These are phyloP conservation scores for Polygonum maritimum DNA, from an alignment of 148 eudicot species.

Conservation along the genomic window DNA sequence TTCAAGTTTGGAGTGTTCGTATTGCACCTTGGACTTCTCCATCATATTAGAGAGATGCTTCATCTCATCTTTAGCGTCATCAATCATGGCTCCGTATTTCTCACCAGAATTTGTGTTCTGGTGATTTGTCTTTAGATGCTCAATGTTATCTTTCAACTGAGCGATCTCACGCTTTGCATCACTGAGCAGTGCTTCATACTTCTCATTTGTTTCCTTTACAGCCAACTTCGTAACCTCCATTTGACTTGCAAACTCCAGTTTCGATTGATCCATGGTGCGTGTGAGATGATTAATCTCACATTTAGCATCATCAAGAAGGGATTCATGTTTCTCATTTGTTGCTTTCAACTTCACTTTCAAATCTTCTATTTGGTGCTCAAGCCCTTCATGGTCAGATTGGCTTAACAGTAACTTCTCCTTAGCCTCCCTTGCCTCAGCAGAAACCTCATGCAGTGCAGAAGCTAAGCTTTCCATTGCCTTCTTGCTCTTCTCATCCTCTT, in stretches of 20 bases:
- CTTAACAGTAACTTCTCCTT: conserved; percentile 64
- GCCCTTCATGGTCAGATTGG: conserved; percentile 56
- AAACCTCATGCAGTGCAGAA: conserved; percentile 78
- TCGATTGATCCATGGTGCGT: conserved; percentile 31
- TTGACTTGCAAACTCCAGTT: conserved; percentile 35
- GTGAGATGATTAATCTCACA: conserved; percentile 54
- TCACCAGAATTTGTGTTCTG: conserved; percentile 13
- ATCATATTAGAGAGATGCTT: conserved; percentile 8
- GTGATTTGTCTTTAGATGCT: conserved; percentile 19
- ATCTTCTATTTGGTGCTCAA: conserved; percentile 63
- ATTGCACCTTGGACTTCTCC: conserved; percentile 19
- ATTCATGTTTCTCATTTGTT: conserved; percentile 66
- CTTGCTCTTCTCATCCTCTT: conserved; percentile 75
- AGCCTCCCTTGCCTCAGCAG: conserved; percentile 67
- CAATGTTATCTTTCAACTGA: conserved; percentile 18
- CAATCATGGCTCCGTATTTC: conserved; percentile 1
- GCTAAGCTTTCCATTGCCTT: conserved; percentile 80
- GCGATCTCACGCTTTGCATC: conserved; percentile 28
- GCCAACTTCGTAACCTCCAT: conserved; percentile 35
- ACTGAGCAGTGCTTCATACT: conserved; percentile 36
- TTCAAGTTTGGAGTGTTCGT: conserved; percentile 20
- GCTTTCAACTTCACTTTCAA: conserved; percentile 57
- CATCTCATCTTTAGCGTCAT: conserved; percentile 7
- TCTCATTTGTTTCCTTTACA: conserved; percentile 32
- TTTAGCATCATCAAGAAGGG: conserved; percentile 69